These are phyloP conservation scores for Salvia hispanica DNA, from an alignment of 257 asterid genomes.

Conservation along the genomic window DNA sequence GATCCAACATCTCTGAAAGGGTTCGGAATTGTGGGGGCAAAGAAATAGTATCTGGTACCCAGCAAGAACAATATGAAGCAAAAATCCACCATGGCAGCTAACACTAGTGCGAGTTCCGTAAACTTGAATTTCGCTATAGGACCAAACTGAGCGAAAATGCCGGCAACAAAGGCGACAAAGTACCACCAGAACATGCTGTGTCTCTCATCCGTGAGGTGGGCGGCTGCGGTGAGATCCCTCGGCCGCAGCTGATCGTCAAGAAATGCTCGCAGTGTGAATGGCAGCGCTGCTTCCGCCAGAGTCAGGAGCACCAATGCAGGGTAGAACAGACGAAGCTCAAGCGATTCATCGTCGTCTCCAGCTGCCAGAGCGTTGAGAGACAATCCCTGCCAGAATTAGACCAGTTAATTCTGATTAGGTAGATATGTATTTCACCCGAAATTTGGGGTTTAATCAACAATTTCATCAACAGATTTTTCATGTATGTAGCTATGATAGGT, in stretches of 20 bases:
- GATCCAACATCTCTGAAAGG: too few relatives aligned
- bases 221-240: too few relatives aligned
- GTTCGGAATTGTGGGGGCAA: too few relatives aligned
- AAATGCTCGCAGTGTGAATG: not conserved
- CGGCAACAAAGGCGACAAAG: not conserved
- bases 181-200: constrained; percentile 11
- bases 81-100: not conserved
- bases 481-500: too few relatives aligned
- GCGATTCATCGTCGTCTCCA: not conserved
- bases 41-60: constrained; percentile 4
- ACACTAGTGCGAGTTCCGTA: not conserved
- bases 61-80: constrained; percentile 18
- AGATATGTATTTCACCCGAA: too few relatives aligned
- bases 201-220: too few relatives aligned
- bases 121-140: not conserved
- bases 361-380: not conserved
- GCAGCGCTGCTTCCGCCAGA: constrained; percentile 25
- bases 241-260: constrained; percentile 35
- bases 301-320: constrained; percentile 21
- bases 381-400: constrained; percentile 18
- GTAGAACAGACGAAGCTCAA: not conserved
- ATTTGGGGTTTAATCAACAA: too few relatives aligned
- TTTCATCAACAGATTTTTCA: too few relatives aligned
- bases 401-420: too few relatives aligned
- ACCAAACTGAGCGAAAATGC: not conserved